Percentiles rank a stretch among this genome's conserved stretches.
Conservation (phyloP, 805 yeast species). For the Kluyveromyces starmeri region DNA sequence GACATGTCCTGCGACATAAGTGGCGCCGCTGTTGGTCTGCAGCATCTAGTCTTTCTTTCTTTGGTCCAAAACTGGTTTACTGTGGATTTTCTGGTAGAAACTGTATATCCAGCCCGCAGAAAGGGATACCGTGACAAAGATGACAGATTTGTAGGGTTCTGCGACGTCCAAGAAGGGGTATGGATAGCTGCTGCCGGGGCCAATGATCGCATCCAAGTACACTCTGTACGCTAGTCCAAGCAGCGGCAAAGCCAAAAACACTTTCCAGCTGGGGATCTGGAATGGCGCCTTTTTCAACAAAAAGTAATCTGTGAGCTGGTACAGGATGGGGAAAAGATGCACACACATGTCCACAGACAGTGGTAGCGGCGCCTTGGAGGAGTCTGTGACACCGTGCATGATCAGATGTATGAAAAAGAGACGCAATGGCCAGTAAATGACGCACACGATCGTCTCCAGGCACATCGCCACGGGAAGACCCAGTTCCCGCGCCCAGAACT, state of each 20-base stretch:
- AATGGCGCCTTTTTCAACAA: conserved; percentile 41
- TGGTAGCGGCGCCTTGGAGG: conserved; percentile 34
- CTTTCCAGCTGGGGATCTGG: conserved; percentile 26
- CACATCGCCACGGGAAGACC: conserved; percentile 45
- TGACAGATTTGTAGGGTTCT: conserved; percentile 34
- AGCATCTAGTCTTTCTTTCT: no score
- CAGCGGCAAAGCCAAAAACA: conserved; percentile 28
- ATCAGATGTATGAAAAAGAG: conserved; percentile 44
- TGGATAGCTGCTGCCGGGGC: conserved; percentile 47
- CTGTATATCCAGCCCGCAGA: conserved; percentile 29
- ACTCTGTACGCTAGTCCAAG: conserved; percentile 43
- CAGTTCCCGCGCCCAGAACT: conserved; percentile 16
- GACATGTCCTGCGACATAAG: no score
- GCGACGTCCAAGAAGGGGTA: conserved; percentile 58
- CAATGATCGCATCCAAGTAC: conserved; percentile 40
- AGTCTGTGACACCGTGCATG: conserved; percentile 25
- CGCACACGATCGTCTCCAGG: conserved; percentile 51
- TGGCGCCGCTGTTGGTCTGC: no score
- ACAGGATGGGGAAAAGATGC: conserved; percentile 50
- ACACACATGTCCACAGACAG: conserved; percentile 44
- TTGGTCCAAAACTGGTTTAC: no score
- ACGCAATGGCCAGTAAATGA: conserved; percentile 62
- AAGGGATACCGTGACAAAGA: conserved; percentile 39
- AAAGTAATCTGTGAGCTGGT: conserved; percentile 47
- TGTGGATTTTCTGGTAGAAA: conserved; percentile 26